Base-by-base conservation (phyloP, 495 filamentous ascomycete genomes). In the Neurospora sp. region DNA sequence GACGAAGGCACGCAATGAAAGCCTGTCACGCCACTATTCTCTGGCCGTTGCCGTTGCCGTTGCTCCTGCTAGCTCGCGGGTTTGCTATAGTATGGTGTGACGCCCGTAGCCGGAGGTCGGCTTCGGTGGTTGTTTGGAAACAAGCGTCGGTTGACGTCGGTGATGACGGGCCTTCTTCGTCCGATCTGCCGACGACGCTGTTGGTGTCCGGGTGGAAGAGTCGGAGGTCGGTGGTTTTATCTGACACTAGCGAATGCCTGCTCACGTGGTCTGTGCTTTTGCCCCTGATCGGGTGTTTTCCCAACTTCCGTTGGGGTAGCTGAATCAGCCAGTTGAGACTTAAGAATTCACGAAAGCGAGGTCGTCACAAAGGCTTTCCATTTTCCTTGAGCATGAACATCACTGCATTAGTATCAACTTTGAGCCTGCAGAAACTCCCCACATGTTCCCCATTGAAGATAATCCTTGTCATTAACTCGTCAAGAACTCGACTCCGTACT, bases 171-270 rank as follows among this genome's bases (percentile, higher is more conserved):
- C 54, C 69, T 74, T 75, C 24, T 62, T 62, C 59, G 39, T 28
- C 77, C 77, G 77, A 78, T 73, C 70, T 70, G 71, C 78, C 76
- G 77, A 78, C 73, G 24, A 42, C 69, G 21, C 40, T 71, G 69
- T 43, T 37, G 15, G 17, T 66, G 37, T 73, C 62, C 70, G 34
- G 28, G 39, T 10, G 28, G 71, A 34, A 48, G 71, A 70, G 74
- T 74, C 71, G 74, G 74, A 54, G 45, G 62, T 69, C 72, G 72
- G 69, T 70, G 62, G 9, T 24, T 31, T 40, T 31, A 36, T 38
- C 40, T 21, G 72, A 66, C 21, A 40, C n/a, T 42, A 13, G 36
- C 43, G 62, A 1, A 45, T 62, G 28, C n/a, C 36, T 54, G 19
- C 19, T 48, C 54, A 34, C 28, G 15, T 66, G 54, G 54, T 66